Evolutionary conservation across 2,329 filamentous ascomycete species (phyloP), one percentile per base, ranked within the genome.

Genomic region (Pseudopyrenochaeta lycopersici): DNA sequence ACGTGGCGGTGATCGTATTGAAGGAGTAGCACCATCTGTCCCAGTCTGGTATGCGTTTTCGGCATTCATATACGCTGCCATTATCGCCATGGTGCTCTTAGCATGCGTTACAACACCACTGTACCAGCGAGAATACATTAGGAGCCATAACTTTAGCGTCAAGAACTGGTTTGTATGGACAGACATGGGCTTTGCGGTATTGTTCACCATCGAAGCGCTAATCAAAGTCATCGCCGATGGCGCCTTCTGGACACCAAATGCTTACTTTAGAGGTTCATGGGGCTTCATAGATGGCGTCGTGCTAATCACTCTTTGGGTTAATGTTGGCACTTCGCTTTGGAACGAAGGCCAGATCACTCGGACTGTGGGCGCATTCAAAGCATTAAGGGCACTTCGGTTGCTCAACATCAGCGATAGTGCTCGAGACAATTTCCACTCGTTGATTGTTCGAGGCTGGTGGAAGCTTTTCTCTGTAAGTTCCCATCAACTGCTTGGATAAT

Each of bases 201-300:
- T 99, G 12, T 99, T 99, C 77, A 90, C 90, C 0, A 71, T 91
- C 6, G 95, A 99, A 76, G 92, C 93, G 0, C 69, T 88, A 5
- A 93, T 99, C 78, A 99, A 99, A 75, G 88, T 96, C 49, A 87
- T 99, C 66, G 95, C 95, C 0, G 95, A 99, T 77, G 95, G 95
- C 7, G 90, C 97, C 66, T 90, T 97, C 73, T 98, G 91, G 86
- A 97, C 95, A 0, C 95, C 95, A 0, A 97, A 99, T 76, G 96
- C 96, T 2, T 99, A 97, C 72, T 92, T 97, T 73, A 88, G 95
- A 66, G 94, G 94, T 70, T 94, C 93, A 0, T 99, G 95, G 95
- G 96, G 95, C 6, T 88, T 97, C 57, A 97, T 99, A 61, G 95
- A 99, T 71, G 92, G 90, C 0, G 77, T 98, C 39, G 95, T 99